Conservation (phyloP, 192 early-diverging fungal genomes). For the Chytriomyces sp. region DNA sequence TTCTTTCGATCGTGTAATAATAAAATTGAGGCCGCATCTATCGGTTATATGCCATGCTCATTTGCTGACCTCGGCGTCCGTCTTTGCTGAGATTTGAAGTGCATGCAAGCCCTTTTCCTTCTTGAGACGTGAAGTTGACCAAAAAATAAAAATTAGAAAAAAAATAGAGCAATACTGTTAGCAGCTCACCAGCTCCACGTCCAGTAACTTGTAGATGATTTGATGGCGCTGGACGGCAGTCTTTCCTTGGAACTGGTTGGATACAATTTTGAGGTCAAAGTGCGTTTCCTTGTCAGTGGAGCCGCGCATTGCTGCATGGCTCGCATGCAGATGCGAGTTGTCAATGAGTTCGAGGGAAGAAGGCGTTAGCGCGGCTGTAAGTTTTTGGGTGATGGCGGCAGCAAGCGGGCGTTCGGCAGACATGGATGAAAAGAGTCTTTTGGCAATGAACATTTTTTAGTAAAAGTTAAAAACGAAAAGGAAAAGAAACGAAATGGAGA, state of each 20-base stretch:
- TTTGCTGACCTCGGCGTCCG: constrained; percentile 58
- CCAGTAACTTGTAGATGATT: constrained; percentile 71
- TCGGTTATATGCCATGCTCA: neutral
- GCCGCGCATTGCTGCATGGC: constrained; percentile 83
- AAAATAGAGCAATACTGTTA: no score
- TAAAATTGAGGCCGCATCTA: neutral
- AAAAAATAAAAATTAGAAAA: no score
- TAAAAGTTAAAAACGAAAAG: neutral
- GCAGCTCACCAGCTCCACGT: constrained; percentile 58
- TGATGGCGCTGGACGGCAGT: constrained; percentile 41
- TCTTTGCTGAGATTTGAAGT: constrained; percentile 76
- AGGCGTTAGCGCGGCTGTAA: constrained; percentile 61
- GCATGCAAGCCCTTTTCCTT: constrained; percentile 71
- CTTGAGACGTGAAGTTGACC: no score
- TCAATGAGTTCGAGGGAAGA: constrained; percentile 70
- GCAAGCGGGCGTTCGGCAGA: constrained; percentile 3
- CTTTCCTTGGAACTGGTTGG: constrained; percentile 65
- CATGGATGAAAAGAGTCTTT: constrained; percentile 9
- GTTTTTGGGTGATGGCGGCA: constrained; percentile 29
- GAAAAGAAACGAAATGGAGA: neutral
- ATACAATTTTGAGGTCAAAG: constrained; percentile 75
- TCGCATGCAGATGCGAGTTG: constrained; percentile 77
- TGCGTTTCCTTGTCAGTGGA: constrained; percentile 78
- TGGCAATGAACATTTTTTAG: neutral
- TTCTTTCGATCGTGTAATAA: neutral